These are phyloP conservation scores for Hyaloscypha hepaticicola DNA, from an alignment of 495 filamentous ascomycete genomes.

Conservation along the genomic window DNA sequence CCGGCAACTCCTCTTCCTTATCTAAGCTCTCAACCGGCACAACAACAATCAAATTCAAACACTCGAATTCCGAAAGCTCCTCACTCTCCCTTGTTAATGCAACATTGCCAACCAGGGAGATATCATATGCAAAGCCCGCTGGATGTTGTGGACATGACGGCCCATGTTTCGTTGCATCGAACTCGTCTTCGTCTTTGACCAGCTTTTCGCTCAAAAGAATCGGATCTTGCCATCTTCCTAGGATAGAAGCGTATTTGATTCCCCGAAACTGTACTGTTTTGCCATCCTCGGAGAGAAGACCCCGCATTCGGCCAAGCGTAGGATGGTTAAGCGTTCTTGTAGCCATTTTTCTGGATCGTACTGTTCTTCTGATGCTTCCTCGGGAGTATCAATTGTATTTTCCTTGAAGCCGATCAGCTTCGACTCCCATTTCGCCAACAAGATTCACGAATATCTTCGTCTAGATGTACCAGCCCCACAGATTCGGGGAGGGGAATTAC, in stretches of 20 bases:
- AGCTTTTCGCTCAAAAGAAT: not conserved
- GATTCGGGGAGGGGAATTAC: not conserved
- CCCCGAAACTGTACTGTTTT: slow-evolving; percentile 20
- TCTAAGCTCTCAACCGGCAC: slow-evolving; percentile 2
- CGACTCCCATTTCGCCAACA: no score
- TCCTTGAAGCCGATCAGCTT: no score
- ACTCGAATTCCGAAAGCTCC: slow-evolving; percentile 17
- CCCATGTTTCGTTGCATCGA: slow-evolving; percentile 16
- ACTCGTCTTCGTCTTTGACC: not conserved
- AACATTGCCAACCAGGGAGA: slow-evolving; percentile 19
- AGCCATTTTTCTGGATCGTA: not conserved
- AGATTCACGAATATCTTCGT: no score
- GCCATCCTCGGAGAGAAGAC: not conserved
- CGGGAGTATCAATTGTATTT: no score
- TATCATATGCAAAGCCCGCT: slow-evolving; percentile 7
- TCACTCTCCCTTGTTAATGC: not conserved
- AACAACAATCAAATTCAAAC: slow-evolving; percentile 21
- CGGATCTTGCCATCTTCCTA: slow-evolving; percentile 21
- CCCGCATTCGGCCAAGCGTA: slow-evolving; percentile 14
- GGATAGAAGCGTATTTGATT: slow-evolving; percentile 21
- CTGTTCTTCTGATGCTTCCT: no score
- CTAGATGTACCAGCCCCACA: not conserved
- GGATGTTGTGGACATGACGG: slow-evolving; percentile 22
- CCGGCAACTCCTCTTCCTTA: not conserved
- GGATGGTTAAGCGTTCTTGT: not conserved